A percentile compares a stretch with the other conserved stretches of the same genome.
These are phyloP conservation scores for Cordyceps cicadae DNA, from an alignment of 2,329 filamentous ascomycete genomes.

Conservation along the genomic window DNA sequence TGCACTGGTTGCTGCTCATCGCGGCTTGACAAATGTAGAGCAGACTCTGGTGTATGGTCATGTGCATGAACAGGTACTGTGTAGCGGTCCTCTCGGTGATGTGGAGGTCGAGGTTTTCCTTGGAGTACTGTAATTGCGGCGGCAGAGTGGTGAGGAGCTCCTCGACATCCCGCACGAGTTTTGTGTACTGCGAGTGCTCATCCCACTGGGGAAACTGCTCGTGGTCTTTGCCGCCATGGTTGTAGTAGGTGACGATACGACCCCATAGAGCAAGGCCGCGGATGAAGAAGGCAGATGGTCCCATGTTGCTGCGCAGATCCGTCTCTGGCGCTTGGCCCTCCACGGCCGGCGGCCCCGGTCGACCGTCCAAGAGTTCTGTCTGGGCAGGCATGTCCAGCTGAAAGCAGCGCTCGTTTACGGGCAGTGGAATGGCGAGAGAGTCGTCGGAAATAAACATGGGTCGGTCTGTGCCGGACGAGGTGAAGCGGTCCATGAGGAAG, in stretches of 20 bases:
- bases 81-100: slow-evolving; percentile 78
- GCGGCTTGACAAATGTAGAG: slow-evolving; percentile 87
- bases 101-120: slow-evolving; percentile 77
- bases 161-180: slow-evolving; percentile 62
- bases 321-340: slow-evolving; percentile 50
- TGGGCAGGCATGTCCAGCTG: slow-evolving; percentile 83
- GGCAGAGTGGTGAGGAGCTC: slow-evolving; percentile 64
- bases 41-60: slow-evolving; percentile 80
- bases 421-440: slow-evolving; percentile 79
- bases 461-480: slow-evolving; percentile 86
- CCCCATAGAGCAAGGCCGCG: slow-evolving; percentile 84
- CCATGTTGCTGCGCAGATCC: slow-evolving; percentile 78
- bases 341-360: slow-evolving; percentile 53
- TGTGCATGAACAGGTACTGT: slow-evolving; percentile 87
- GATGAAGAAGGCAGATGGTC: slow-evolving; percentile 84
- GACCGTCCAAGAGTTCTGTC: slow-evolving; percentile 74
- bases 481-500: slow-evolving; percentile 95
- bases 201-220: slow-evolving; percentile 77
- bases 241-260: slow-evolving; percentile 78
- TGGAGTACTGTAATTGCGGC: slow-evolving; percentile 60
- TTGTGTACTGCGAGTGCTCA: slow-evolving; percentile 65
- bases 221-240: slow-evolving; percentile 75
- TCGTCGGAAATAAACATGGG: slow-evolving; percentile 88
- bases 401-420: slow-evolving; percentile 83
- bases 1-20: slow-evolving; percentile 56